phyloP scores from a whole-genome alignment of 371 early-diverging fungal genomes.

The Actinomortierella ambigua region DNA sequence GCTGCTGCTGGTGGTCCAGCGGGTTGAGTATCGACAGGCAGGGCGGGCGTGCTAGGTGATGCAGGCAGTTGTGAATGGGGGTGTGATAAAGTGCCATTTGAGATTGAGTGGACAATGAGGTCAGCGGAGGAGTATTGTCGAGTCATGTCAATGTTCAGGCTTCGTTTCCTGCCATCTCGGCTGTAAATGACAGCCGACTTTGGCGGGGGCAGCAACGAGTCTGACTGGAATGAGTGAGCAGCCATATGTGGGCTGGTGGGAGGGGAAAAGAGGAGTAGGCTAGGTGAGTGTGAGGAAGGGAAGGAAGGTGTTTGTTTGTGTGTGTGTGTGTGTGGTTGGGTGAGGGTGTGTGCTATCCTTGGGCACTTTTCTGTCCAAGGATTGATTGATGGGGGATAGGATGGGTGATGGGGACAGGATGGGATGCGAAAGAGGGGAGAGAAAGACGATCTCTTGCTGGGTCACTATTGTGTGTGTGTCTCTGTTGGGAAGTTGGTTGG shows the following conservation, averaged over 20 bases:
- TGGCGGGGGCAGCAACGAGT: constrained; percentile 44
- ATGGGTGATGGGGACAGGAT: no score
- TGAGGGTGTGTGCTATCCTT: no score
- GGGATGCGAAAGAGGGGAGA: no score
- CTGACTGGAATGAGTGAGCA: constrained; percentile 46
- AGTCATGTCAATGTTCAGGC: constrained; percentile 49
- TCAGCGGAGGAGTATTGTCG: no score
- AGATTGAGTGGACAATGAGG: not conserved
- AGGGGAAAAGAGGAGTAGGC: not conserved
- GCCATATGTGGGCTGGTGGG: constrained; percentile 21
- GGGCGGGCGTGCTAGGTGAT: constrained; percentile 6
- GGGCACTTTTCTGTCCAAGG: no score
- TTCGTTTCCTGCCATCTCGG: constrained; percentile 51
- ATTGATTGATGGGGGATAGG: no score
- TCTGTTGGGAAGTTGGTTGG: no score
- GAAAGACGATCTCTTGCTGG: no score
- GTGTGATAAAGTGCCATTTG: constrained; percentile 6
- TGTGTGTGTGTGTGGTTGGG: no score
- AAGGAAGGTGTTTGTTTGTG: constrained; percentile 4
- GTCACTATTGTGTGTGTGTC: no score
- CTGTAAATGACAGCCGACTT: constrained; percentile 53
- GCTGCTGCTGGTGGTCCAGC: constrained; percentile 1
- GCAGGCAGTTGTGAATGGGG: constrained; percentile 9
- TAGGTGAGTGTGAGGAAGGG: not conserved
- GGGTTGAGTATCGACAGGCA: not conserved